Evolutionary conservation across 1,284 basidiomycete genomes (phyloP), one percentile per base, ranked within the genome.

Genomic region (Fomitopsis schrenkii): DNA sequence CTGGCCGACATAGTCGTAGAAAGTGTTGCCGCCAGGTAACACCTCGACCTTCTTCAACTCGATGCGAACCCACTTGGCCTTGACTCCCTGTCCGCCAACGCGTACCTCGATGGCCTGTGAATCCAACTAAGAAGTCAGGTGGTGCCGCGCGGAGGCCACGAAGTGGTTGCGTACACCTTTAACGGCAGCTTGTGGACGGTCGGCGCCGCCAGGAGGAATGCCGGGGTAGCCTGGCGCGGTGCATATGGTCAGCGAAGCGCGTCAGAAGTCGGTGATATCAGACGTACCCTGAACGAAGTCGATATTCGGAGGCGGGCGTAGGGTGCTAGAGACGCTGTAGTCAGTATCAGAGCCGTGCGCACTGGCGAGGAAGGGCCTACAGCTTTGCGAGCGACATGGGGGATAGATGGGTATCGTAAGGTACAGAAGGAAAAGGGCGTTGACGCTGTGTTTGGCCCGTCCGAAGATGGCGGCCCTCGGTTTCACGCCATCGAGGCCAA

Each of bases 61-160:
- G 63, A 95, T 86, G 65, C 90, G 86, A 33, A 96, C 87, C 87
- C 91, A 95, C 76, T 94, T 93, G 28, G 91, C 91, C 78, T 94
- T 95, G 69, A 91, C 84, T n/a, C 90, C 88, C 65, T 84, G 79
- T 3, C 81, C 78, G 10, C 85, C 87, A 22, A 88, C 79, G 40
- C 93, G 86, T 8, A 95, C 82, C 75, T 95, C 93, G 62, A 95
- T 83, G n/a, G 90, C 86, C 91, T 93, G 67, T 3, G 26, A 56
- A 42, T 8, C 17, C 52, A 36, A 17, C 3, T 2, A 30, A 38
- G 33, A 28, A 9, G 55, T 52, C 42, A 55, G 52, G 22, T 28
- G 22, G 26, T 33, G 38, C 26, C 26, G 40, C 42, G 40, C 22
- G 9, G 26, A 30, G 19, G 44, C 40, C 14, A 45, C 41, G 35